phyloP scores from a whole-genome alignment of 495 filamentous ascomycete genomes.

The Aspergillus avenaceus region DNA sequence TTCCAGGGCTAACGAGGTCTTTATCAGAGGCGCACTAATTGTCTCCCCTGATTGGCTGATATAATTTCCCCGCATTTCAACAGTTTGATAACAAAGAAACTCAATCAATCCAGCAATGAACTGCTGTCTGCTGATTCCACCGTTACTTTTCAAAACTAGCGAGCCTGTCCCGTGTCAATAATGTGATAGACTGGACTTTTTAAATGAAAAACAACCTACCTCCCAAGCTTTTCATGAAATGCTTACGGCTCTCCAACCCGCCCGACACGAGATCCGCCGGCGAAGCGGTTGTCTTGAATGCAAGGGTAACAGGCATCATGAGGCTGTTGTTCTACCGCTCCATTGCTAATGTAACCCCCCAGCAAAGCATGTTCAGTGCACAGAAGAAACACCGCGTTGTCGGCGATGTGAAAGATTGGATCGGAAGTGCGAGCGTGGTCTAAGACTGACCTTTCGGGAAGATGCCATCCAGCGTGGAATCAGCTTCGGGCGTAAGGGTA shows the following conservation, averaged over 20 bases:
- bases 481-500: constrained; percentile 16
- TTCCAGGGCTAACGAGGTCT: too few species aligned
- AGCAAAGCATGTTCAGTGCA: constrained; percentile 19
- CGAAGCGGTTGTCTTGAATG: constrained; percentile 17
- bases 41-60: too few species aligned
- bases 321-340: background rate
- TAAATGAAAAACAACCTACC: background rate
- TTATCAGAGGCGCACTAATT: too few species aligned
- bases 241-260: too few species aligned
- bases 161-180: too few species aligned
- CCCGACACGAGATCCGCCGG: constrained; percentile 15
- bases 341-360: background rate
- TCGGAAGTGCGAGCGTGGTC: constrained; percentile 9
- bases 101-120: too few species aligned
- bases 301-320: constrained; percentile 10
- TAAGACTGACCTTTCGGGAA: constrained; percentile 15
- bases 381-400: constrained; percentile 16
- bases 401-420: constrained; percentile 9
- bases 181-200: too few species aligned
- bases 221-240: background rate
- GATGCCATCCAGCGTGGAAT: constrained; percentile 20
- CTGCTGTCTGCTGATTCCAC: background rate
- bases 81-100: background rate
- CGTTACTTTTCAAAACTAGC: background rate
- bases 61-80: background rate